Conservation (phyloP, 129 eudicot genomes). For the Flaveria linearis region DNA sequence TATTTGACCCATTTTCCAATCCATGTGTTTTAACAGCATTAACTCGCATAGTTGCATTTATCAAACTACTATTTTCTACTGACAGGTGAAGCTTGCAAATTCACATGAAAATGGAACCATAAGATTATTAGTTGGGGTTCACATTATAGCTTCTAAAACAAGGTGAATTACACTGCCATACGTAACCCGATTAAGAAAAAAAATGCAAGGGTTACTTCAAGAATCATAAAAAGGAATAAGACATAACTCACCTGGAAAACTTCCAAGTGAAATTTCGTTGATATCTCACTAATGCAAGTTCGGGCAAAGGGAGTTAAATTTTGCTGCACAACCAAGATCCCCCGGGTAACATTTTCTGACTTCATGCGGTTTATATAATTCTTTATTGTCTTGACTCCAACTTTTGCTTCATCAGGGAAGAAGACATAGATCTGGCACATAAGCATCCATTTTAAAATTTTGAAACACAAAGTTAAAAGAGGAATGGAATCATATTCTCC, state of each 20-base stretch:
- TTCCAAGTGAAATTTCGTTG: conserved; percentile 77
- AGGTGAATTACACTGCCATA: neutral
- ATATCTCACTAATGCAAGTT: conserved; percentile 68
- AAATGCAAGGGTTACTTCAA: neutral
- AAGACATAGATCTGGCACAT: conserved; percentile 68
- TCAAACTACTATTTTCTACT: neutral
- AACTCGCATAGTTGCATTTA: neutral
- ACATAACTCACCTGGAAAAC: conserved; percentile 68
- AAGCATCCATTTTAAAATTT: neutral
- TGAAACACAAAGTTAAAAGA: neutral
- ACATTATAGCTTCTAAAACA: neutral
- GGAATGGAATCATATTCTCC: neutral
- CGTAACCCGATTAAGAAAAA: neutral
- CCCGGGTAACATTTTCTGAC: conserved; percentile 73
- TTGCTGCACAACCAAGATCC: conserved; percentile 84
- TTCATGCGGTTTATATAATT: conserved; percentile 78
- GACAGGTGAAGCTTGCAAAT: neutral
- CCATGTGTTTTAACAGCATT: neutral
- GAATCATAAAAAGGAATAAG: neutral
- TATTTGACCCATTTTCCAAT: neutral
- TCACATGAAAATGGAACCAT: conserved; percentile 10
- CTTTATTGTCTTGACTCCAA: conserved; percentile 86
- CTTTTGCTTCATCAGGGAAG: conserved; percentile 90
- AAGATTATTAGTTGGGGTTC: too few relatives aligned
- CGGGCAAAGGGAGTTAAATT: conserved; percentile 80